A percentile compares a stretch with the other conserved stretches of the same genome.
Conservation (phyloP, 2,329 filamentous ascomycete species). For the Madurella mycetomatis region DNA sequence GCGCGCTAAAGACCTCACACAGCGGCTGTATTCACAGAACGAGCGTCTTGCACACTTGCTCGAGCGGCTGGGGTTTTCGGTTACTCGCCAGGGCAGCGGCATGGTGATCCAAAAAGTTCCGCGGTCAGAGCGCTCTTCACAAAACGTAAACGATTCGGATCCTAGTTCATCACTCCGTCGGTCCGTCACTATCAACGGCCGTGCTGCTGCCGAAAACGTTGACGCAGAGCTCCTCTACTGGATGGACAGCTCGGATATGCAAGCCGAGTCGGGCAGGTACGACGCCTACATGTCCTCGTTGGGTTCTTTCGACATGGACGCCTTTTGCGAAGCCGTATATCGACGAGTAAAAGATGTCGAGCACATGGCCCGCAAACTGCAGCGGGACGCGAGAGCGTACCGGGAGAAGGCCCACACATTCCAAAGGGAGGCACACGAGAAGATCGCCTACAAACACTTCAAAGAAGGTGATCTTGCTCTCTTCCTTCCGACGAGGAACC, state of each 20-base stretch:
- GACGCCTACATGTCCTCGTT: constrained; percentile 68
- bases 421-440: constrained; percentile 85
- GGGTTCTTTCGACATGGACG: constrained; percentile 75
- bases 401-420: constrained; percentile 78
- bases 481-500: constrained; percentile 90
- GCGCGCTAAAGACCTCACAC: constrained; percentile 77
- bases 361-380: constrained; percentile 86
- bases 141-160: constrained; percentile 54
- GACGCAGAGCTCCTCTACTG: constrained; percentile 77
- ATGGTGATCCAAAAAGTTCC: constrained; percentile 73
- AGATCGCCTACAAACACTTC: constrained; percentile 93
- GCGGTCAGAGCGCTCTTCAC: constrained; percentile 53
- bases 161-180: constrained; percentile 49
- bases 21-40: constrained; percentile 76
- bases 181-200: constrained; percentile 50
- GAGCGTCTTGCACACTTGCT: constrained; percentile 78
- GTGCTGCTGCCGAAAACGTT: constrained; percentile 53
- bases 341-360: constrained; percentile 93
- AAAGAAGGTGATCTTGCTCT: constrained; percentile 93
- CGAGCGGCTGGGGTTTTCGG: constrained; percentile 79
- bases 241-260: constrained; percentile 65
- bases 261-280: constrained; percentile 69
- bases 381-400: constrained; percentile 80
- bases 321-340: constrained; percentile 77
- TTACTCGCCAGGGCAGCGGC: constrained; percentile 66